Base-by-base conservation (phyloP, 495 filamentous ascomycete genomes). In the Xylaria acuta region DNA sequence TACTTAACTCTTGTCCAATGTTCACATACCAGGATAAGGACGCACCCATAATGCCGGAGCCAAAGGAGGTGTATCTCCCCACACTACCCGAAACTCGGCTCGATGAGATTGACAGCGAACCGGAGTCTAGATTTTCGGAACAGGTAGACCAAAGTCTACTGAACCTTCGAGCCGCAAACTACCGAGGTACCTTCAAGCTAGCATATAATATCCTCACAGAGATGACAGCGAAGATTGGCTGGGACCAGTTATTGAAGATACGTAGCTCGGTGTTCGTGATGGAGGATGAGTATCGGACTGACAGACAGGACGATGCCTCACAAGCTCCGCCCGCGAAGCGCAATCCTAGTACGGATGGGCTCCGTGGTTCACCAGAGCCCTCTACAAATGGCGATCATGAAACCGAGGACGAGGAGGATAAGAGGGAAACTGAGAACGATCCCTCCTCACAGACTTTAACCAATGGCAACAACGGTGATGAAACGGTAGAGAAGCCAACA, bases 21-120 rank as follows among this genome's bases (percentile, higher is more conserved):
- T 99, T 99, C 80, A 98, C 96, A 9, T 98, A 98, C 81, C 95
- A 98, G 79, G 96, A 99, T 80, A 98, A 97, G 75, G 96, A 99
- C 79, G 90, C 93, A 8, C 96, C 96, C 22, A 87, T 95, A 69
- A 94, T 97, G 92, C 96, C 96, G 25, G 93, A 96, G 74, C 94
- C 95, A 0, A 89, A 89, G 63, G 93, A 93, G 64, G 91, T 98
- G 69, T 89, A 92, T 77, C 89, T 99, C 27, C 96, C 96, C 0
- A 91, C 94, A 5, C 86, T 98, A 20, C 88, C 91, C 0, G 97
- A 98, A 80, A 95, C 92, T n/a, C 89, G 94, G 59, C 87, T 98
- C 69, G 96, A 99, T 70, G 96, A 99, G 77, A 97, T 98, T 75
- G 94, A 97, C 75, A 89, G 88, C 72, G 95, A 98, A 79, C 90